These are phyloP conservation scores for Fusarium newnesense DNA, from an alignment of 2,329 filamentous ascomycete species.

Conservation along the genomic window DNA sequence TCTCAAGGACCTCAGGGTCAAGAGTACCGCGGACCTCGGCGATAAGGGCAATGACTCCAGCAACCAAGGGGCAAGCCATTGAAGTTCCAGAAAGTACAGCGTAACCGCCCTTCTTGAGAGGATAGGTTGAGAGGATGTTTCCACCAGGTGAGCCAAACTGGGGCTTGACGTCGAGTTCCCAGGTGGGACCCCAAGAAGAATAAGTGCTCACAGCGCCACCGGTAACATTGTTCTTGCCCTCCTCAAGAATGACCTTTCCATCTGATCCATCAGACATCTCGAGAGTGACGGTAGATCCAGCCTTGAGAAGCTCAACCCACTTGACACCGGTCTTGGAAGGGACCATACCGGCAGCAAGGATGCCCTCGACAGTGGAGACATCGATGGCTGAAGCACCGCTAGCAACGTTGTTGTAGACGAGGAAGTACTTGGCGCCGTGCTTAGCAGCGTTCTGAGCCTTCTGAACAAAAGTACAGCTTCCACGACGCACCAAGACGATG, in stretches of 20 bases:
- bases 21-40: constrained; percentile 62
- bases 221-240: constrained; percentile 53
- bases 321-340: constrained; percentile 3
- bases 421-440: constrained; percentile 67
- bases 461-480: constrained; percentile 65
- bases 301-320: constrained; percentile 24
- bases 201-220: constrained; percentile 64
- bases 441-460: constrained; percentile 65
- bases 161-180: constrained; percentile 66
- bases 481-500: constrained; percentile 69
- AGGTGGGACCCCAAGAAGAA: constrained; percentile 70
- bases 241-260: constrained; percentile 45
- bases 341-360: constrained; percentile 19
- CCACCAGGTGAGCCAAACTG: constrained; percentile 65
- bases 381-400: constrained; percentile 9
- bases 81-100: constrained; percentile 66
- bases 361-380: constrained; percentile 8
- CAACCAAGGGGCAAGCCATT: constrained; percentile 68
- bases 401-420: constrained; percentile 67
- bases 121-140: constrained; percentile 68
- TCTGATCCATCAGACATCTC: constrained; percentile 53
- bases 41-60: constrained; percentile 65
- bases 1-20: constrained; percentile 60
- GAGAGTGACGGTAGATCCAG: constrained; percentile 55
- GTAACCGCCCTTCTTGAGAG: constrained; percentile 58